A percentile compares a stretch with the other conserved stretches of the same genome.
Evolutionary conservation across 2,329 filamentous ascomycete genomes (phyloP).

Genomic region (Ophidiomyces ophidiicola): DNA sequence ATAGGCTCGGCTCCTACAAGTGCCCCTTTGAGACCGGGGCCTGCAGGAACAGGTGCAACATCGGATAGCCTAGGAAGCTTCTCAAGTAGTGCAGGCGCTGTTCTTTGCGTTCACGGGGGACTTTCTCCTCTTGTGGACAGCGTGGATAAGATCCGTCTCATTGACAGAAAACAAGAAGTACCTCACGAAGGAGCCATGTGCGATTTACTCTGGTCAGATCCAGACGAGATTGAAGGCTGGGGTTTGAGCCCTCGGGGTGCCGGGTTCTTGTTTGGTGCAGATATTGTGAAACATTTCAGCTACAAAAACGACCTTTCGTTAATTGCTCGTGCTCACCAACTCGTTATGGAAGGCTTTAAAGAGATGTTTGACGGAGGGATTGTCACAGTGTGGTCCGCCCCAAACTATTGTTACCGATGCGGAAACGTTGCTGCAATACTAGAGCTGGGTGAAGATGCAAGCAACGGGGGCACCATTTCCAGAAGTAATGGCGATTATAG

Average conservation of each 20-base stretch:
- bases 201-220: slow-evolving; percentile 94
- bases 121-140: slow-evolving; percentile 82
- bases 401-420: slow-evolving; percentile 93
- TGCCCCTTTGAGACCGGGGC: slow-evolving; percentile 48
- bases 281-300: slow-evolving; percentile 95
- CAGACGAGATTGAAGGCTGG: slow-evolving; percentile 96
- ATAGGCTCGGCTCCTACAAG: slow-evolving; percentile 33
- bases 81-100: slow-evolving; percentile 56
- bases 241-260: slow-evolving; percentile 85
- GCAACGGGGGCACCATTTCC: slow-evolving; percentile 57
- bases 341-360: slow-evolving; percentile 99
- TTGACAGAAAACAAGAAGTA: slow-evolving; percentile 96
- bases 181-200: slow-evolving; percentile 99
- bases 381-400: slow-evolving; percentile 96
- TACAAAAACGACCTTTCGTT: slow-evolving; percentile 83
- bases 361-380: slow-evolving; percentile 97
- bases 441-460: slow-evolving; percentile 77
- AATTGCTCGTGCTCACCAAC: slow-evolving; percentile 86
- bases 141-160: slow-evolving; percentile 85
- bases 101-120: slow-evolving; percentile 91
- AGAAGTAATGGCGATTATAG: slow-evolving; percentile 44
- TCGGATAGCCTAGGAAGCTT: slow-evolving; percentile 48
- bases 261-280: slow-evolving; percentile 83
- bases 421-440: slow-evolving; percentile 92
- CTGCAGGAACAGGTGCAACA: slow-evolving; percentile 68